Evolutionary conservation across 139 green algal species (phyloP).

Genomic region (Coelastrella sp.): DNA sequence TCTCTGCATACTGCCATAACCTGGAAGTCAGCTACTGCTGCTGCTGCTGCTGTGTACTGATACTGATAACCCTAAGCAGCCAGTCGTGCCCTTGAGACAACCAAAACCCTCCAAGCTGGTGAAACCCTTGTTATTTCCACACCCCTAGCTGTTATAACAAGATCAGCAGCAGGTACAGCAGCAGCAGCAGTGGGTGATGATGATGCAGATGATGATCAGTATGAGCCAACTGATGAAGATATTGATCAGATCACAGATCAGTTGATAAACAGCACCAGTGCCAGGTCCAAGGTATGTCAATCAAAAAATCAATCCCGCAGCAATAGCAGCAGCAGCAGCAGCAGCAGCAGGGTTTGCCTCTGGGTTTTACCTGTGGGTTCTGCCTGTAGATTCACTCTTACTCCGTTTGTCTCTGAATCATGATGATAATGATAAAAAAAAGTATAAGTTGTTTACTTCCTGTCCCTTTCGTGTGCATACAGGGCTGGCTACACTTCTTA

Average conservation of each 20-base stretch:
- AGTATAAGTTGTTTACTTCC: background rate
- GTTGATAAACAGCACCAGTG: conserved; percentile 15
- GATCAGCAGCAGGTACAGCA: conserved; percentile 6
- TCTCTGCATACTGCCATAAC: too few species aligned
- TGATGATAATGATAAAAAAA: background rate
- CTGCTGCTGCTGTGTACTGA: background rate
- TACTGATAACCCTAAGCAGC: background rate
- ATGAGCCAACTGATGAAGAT: conserved; percentile 26
- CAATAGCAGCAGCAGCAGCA: background rate
- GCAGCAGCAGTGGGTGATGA: conserved; percentile 1
- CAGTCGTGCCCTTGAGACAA: background rate
- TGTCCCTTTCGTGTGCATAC: background rate
- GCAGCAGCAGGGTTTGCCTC: background rate
- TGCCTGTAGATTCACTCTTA: background rate
- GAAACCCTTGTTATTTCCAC: conserved; percentile 31
- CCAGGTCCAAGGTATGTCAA: background rate
- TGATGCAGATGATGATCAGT: background rate
- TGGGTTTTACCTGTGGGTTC: too few species aligned
- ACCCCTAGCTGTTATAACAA: background rate
- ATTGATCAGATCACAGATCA: conserved; percentile 26
- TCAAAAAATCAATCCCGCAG: background rate
- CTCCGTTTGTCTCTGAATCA: background rate
- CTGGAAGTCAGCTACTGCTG: background rate
- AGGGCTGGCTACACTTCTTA: background rate
- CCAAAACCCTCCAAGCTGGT: background rate